Evolutionary conservation across 768 basidiomycete genomes (phyloP).

Genomic region (Xerocomellus chrysenteron): DNA sequence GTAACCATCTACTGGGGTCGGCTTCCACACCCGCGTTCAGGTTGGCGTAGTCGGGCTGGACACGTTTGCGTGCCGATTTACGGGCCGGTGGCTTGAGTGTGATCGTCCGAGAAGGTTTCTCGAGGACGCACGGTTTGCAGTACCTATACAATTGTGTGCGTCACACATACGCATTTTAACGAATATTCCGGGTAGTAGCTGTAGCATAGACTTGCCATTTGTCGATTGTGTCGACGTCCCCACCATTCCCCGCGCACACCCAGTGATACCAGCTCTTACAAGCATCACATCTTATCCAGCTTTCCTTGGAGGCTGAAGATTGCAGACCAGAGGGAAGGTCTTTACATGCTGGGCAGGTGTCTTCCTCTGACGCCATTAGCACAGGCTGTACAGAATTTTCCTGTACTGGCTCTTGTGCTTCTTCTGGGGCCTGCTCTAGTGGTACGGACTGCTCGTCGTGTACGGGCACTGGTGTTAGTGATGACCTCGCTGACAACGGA

Average conservation of each 20-base stretch:
- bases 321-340: slow-evolving; percentile 29
- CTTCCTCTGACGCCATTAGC: slow-evolving; percentile 25
- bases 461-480: slow-evolving; percentile 27
- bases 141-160: slow-evolving; percentile 49
- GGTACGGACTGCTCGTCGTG: slow-evolving; percentile 15
- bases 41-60: slow-evolving; percentile 76
- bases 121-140: slow-evolving; percentile 60
- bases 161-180: slow-evolving; percentile 15
- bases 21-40: slow-evolving; percentile 63
- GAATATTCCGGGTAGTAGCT: slow-evolving; percentile 11
- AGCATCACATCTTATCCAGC: slow-evolving; percentile 80
- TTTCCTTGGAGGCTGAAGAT: slow-evolving; percentile 56
- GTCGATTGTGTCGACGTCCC: slow-evolving; percentile 65
- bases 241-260: slow-evolving; percentile 69
- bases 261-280: slow-evolving; percentile 86
- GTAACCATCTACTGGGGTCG: slow-evolving; percentile 62
- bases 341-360: slow-evolving; percentile 54
- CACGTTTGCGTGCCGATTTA: slow-evolving; percentile 76
- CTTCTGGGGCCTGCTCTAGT: slow-evolving; percentile 16
- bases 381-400: slow-evolving; percentile 9
- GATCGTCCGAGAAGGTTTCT: slow-evolving; percentile 60
- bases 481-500: slow-evolving; percentile 31
- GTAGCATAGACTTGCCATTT: slow-evolving; percentile 59
- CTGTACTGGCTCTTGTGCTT: slow-evolving; percentile 16
- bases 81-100: slow-evolving; percentile 77